Evolutionary conservation across 1,139 yeast genomes (phyloP).

Genomic region (Suhomyces taliae): DNA sequence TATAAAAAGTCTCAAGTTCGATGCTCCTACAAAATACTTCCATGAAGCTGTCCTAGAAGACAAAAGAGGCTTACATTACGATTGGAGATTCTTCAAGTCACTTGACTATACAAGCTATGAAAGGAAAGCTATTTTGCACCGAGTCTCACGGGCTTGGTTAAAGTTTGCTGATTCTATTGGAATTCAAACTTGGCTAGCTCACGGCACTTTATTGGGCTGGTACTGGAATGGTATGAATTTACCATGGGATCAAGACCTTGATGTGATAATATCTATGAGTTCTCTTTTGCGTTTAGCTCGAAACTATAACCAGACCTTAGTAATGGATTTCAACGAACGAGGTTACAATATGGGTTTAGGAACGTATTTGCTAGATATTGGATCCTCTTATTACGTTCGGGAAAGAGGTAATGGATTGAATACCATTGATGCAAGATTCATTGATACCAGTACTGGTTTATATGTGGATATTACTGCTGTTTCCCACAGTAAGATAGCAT

Average conservation of each 20-base stretch:
- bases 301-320: conserved; percentile 47
- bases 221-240: conserved; percentile 58
- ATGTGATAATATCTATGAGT: conserved; percentile 51
- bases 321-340: conserved; percentile 37
- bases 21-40: conserved; percentile 15
- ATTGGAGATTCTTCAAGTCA: conserved; percentile 43
- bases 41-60: conserved; percentile 43
- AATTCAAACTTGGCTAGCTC: conserved; percentile 56
- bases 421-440: conserved; percentile 60
- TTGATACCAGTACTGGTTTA: conserved; percentile 54
- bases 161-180: conserved; percentile 44
- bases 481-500: conserved; percentile 29
- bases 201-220: conserved; percentile 62
- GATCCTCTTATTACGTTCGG: conserved; percentile 41
- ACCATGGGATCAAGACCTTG: conserved; percentile 71
- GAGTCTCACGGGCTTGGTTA: conserved; percentile 55
- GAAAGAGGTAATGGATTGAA: conserved; percentile 43
- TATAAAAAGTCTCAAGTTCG: background rate
- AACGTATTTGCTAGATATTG: conserved; percentile 51
- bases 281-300: conserved; percentile 42
- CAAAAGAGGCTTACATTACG: conserved; percentile 31
- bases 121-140: conserved; percentile 44
- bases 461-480: conserved; percentile 62
- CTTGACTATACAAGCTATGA: conserved; percentile 34
- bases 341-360: conserved; percentile 42